Evolutionary conservation across 495 filamentous ascomycete genomes (phyloP), one percentile per base, ranked within the genome.

Genomic region (Chlorociboria aeruginascens): DNA sequence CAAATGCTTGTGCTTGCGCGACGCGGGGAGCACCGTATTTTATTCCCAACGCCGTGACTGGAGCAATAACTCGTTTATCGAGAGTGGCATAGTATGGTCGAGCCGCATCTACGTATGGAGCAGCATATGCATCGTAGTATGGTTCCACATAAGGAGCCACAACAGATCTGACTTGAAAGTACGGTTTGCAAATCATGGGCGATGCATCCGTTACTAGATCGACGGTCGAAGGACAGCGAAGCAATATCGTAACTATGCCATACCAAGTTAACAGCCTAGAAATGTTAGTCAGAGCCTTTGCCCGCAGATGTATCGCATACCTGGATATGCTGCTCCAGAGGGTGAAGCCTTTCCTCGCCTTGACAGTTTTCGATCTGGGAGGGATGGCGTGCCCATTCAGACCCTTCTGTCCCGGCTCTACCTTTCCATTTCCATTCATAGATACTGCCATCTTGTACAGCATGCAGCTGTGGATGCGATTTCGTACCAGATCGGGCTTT

Each of bases 211-310:
- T 80, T 57, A 90, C 68, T 2, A 76, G 74, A 14, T 78, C 71
- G 43, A 79, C 64, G 11, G 73, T 73, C 16, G 82, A 70, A 9
- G 92, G 93, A 63, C 93, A 99, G 25, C 82, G 78, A 56, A 99
- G 78, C 41, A 88, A 65, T 14, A 88, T 69, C 3, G 85, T 92
- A 46, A 86, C 57, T 42, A 95, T 76, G 1, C 77, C 71, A 59
- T 93, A 95, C 92, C 92, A 99, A 8, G 85, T 78, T 45, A 81
- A 60, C 1, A 95, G 61, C 52, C 90, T 96, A 60, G 33, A 48
- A 7, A 17, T 29, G 40, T 58, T 44, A 54, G 41, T 29, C 30
- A 40, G 35, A 32, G 4, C 20, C 20, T 25, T 25, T 4, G 20
- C 20, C 20, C 20, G 20, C 20, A 25, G 20, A 25, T 25, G 20